Conservation (phyloP, 2,329 filamentous ascomycete genomes). For the Aspergillus clavatus region DNA sequence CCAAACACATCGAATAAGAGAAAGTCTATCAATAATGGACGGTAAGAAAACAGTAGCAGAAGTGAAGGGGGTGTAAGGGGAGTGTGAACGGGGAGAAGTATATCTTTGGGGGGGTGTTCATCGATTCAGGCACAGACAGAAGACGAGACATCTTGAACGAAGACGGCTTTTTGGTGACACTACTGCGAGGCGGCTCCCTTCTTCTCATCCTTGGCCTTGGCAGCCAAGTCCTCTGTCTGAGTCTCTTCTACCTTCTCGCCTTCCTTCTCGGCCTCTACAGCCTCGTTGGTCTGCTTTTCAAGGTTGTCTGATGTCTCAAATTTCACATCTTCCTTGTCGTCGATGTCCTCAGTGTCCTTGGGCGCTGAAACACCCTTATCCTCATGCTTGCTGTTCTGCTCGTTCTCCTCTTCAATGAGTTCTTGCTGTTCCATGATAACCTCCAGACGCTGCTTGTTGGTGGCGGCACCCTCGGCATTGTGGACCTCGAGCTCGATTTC, state of each 20-base stretch:
- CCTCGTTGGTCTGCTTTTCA: conserved; percentile 44
- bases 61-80: not conserved
- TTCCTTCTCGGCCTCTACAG: conserved; percentile 40
- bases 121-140: conserved; percentile 6
- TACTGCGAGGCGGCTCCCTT: conserved; percentile 13
- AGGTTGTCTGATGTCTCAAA: conserved; percentile 47
- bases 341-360: conserved; percentile 85
- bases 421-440: conserved; percentile 98
- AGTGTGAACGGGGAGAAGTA: not conserved
- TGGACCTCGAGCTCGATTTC: conserved; percentile 98
- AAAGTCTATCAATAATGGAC: conserved; percentile 21
- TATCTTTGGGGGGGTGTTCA: not conserved
- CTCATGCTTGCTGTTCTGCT: conserved; percentile 79
- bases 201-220: conserved; percentile 23
- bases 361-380: conserved; percentile 68
- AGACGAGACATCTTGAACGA: conserved; percentile 4
- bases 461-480: conserved; percentile 91
- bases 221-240: conserved; percentile 14
- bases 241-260: conserved; percentile 33
- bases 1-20: not conserved
- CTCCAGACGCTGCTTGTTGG: conserved; percentile 97
- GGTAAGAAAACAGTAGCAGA: conserved; percentile 13
- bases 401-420: conserved; percentile 92
- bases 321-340: conserved; percentile 73
- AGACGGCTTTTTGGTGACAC: not conserved